Conservation (phyloP, 2,329 filamentous ascomycete species). For the Monosporascus sp. region DNA sequence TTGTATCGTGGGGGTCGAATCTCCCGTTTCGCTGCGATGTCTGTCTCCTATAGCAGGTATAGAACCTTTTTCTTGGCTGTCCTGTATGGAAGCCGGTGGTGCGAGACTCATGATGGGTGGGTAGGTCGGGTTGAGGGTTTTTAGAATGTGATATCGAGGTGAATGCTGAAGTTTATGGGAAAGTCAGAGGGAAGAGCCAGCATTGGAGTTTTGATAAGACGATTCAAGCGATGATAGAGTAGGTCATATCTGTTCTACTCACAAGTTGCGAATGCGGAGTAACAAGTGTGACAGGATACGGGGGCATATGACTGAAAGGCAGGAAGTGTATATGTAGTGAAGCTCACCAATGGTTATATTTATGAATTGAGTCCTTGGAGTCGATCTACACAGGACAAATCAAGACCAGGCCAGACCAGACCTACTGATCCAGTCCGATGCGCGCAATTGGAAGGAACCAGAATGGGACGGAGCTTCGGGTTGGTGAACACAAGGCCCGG, state of each 20-base stretch:
- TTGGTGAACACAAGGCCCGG: neutral
- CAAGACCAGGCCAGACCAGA: neutral
- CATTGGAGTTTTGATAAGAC: neutral
- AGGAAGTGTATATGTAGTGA: neutral
- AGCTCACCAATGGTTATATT: neutral
- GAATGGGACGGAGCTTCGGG: neutral
- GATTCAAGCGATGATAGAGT: neutral
- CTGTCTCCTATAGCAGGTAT: slow-evolving; percentile 19
- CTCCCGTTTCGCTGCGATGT: slow-evolving; percentile 13
- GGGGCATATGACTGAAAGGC: neutral
- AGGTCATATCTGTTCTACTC: neutral
- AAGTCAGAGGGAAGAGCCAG: neutral
- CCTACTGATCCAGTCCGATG: neutral
- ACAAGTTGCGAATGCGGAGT: neutral
- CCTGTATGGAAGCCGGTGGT: slow-evolving; percentile 24
- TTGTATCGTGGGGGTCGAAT: slow-evolving; percentile 28
- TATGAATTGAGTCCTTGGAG: neutral
- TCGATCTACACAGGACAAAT: neutral
- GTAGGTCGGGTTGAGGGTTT: slow-evolving; percentile 1
- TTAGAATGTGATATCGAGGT: slow-evolving; percentile 14
- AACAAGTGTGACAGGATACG: neutral
- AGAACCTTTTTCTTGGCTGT: slow-evolving; percentile 16
- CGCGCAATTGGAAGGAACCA: neutral
- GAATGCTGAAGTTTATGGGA: slow-evolving; percentile 1
- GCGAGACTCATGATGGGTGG: slow-evolving; percentile 23